Conservation (phyloP, 2,329 filamentous ascomycete species). For the Raffaelea albimanens region DNA sequence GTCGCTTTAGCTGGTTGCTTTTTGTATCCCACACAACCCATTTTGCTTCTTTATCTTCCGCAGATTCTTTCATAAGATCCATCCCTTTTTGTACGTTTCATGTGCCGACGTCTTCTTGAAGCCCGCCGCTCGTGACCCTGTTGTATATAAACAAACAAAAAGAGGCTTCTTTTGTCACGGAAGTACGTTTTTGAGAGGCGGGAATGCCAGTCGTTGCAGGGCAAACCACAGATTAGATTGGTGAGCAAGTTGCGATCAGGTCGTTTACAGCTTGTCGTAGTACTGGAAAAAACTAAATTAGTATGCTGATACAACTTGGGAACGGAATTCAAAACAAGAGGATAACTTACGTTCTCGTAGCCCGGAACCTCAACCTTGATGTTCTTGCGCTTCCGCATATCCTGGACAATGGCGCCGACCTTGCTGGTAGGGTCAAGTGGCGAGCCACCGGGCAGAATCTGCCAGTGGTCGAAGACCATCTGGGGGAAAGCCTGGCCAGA, state of each 20-base stretch:
- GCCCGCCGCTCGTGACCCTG: no score
- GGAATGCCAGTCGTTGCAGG: conserved; percentile 2
- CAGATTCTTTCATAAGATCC: no score
- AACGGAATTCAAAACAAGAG: background rate
- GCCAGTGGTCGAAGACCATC: conserved; percentile 98
- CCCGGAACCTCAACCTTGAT: conserved; percentile 91
- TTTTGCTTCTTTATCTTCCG: no score
- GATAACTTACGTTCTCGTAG: conserved; percentile 80
- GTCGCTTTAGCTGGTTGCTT: no score
- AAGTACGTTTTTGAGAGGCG: no score
- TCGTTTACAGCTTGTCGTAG: conserved; percentile 94
- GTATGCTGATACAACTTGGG: no score
- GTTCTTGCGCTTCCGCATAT: conserved; percentile 99
- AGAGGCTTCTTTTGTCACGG: no score
- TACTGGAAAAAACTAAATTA: conserved; percentile 50
- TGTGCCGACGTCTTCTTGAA: no score
- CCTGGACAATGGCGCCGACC: conserved; percentile 72
- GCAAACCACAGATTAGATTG: conserved; percentile 7
- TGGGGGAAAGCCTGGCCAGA: conserved; percentile 98
- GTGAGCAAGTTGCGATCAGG: conserved; percentile 17
- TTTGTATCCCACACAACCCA: no score
- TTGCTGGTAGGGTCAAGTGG: conserved; percentile 75
- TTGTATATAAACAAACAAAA: no score
- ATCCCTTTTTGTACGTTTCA: no score
- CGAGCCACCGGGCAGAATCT: conserved; percentile 88